phyloP scores from a whole-genome alignment of 352 stramenopile species.

The Phytophthora citrophthora region DNA sequence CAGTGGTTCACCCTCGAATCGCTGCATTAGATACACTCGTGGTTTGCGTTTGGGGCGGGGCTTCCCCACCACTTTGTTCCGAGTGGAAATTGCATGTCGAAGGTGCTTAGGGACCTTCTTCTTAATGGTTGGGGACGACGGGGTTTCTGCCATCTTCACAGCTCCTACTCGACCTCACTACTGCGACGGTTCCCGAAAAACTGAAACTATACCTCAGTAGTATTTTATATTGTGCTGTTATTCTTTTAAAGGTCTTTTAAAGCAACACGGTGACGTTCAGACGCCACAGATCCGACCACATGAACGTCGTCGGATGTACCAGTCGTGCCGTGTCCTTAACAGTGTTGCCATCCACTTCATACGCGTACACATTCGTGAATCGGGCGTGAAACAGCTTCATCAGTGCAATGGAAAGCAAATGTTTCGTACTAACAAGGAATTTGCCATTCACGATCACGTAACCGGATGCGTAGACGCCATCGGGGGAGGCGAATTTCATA shows the following conservation, averaged over 20 bases:
- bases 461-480: constrained; percentile 42
- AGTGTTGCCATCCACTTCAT: constrained; percentile 42
- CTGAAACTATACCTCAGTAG: no score
- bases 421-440: constrained; percentile 38
- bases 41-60: constrained; percentile 31
- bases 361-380: constrained; percentile 31
- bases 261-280: constrained; percentile 37
- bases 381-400: constrained; percentile 37
- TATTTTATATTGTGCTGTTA: no score
- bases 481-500: constrained; percentile 44
- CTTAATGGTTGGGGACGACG: constrained; percentile 16
- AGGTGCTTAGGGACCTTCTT: constrained; percentile 45
- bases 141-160: not conserved
- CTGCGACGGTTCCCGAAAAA: constrained; percentile 3
- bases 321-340: constrained; percentile 39
- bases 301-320: constrained; percentile 38
- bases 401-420: constrained; percentile 32
- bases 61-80: constrained; percentile 20
- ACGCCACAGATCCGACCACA: constrained; percentile 31
- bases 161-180: constrained; percentile 16
- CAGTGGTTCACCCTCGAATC: constrained; percentile 49
- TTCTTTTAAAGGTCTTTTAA: no score
- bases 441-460: constrained; percentile 49
- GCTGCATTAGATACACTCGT: constrained; percentile 42
- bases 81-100: constrained; percentile 39